phyloP scores from a whole-genome alignment of 1,139 yeast genomes.

The Saccharomyces hybrid region DNA sequence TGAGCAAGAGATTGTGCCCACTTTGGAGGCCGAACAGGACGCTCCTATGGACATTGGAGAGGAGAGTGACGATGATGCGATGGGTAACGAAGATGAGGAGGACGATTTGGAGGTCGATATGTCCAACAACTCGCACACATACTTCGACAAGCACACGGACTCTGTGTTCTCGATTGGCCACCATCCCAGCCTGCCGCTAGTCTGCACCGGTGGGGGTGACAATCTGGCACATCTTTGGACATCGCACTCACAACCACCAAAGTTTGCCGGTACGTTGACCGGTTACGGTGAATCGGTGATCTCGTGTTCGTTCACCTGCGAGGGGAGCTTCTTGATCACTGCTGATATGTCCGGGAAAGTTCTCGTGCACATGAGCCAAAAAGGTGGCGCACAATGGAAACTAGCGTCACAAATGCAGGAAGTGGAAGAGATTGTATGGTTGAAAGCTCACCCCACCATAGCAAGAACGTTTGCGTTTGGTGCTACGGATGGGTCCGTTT shows the following conservation, averaged over 20 bases:
- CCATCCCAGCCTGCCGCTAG: slow-evolving; percentile 78
- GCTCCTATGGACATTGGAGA: slow-evolving; percentile 33
- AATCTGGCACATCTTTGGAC: slow-evolving; percentile 88
- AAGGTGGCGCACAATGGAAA: slow-evolving; percentile 79
- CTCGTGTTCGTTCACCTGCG: slow-evolving; percentile 72
- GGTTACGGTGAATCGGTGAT: slow-evolving; percentile 78
- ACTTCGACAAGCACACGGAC: slow-evolving; percentile 82
- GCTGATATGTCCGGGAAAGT: slow-evolving; percentile 93
- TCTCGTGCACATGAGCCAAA: slow-evolving; percentile 60
- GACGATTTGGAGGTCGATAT: slow-evolving; percentile 55
- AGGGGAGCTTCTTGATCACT: slow-evolving; percentile 73
- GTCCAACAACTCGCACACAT: slow-evolving; percentile 81
- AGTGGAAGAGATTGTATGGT: slow-evolving; percentile 79
- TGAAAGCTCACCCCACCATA: slow-evolving; percentile 68
- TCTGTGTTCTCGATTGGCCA: slow-evolving; percentile 69
- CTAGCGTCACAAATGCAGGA: slow-evolving; percentile 67
- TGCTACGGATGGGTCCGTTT: slow-evolving; percentile 84
- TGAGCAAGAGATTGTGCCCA: slow-evolving; percentile 48
- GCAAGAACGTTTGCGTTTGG: slow-evolving; percentile 84
- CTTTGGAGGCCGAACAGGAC: slow-evolving; percentile 28
- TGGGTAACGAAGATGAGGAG: slow-evolving; percentile 33
- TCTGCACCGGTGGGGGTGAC: slow-evolving; percentile 87
- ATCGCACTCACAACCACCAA: slow-evolving; percentile 75
- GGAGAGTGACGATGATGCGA: slow-evolving; percentile 37
- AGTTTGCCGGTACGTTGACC: slow-evolving; percentile 67